These are phyloP conservation scores for Coelastrella sp. DNA, from an alignment of 139 green algal species.

Conservation along the genomic window DNA sequence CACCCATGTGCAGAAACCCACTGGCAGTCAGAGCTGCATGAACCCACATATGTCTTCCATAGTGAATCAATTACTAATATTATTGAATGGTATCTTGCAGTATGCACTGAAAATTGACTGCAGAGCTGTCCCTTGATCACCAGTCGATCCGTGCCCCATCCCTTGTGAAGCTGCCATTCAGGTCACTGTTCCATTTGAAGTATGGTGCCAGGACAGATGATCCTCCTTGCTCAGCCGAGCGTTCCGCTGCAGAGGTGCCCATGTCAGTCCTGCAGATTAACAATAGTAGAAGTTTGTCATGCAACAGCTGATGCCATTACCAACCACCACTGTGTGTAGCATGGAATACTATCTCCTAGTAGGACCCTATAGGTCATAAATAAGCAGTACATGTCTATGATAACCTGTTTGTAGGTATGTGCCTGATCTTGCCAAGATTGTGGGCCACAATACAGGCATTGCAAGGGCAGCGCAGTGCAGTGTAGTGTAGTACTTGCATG, in stretches of 20 bases:
- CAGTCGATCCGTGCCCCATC: slow-evolving; percentile 34
- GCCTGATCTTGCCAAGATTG: too few relatives aligned
- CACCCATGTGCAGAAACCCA: too few relatives aligned
- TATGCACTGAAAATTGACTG: neutral
- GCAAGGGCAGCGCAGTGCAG: too few relatives aligned
- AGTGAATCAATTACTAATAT: too few relatives aligned
- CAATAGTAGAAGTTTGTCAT: neutral
- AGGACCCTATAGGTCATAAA: neutral
- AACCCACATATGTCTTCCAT: too few relatives aligned
- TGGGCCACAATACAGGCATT: too few relatives aligned
- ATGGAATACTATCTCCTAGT: too few relatives aligned
- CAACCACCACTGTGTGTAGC: neutral
- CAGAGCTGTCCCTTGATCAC: neutral
- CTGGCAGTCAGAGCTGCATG: too few relatives aligned
- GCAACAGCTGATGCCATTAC: neutral
- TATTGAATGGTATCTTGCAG: too few relatives aligned
- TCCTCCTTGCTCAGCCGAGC: slow-evolving; percentile 29
- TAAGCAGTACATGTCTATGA: neutral
- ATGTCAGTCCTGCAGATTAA: slow-evolving; percentile 42
- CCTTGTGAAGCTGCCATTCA: slow-evolving; percentile 36
- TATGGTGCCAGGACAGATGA: slow-evolving; percentile 26
- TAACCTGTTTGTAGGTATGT: too few relatives aligned
- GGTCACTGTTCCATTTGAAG: neutral
- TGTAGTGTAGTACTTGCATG: neutral
- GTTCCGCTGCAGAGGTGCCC: slow-evolving; percentile 26